A percentile compares a stretch with the other conserved stretches of the same genome.
These are phyloP conservation scores for Talaromyces sp. DNA, from an alignment of 2,329 filamentous ascomycete genomes.

Conservation along the genomic window DNA sequence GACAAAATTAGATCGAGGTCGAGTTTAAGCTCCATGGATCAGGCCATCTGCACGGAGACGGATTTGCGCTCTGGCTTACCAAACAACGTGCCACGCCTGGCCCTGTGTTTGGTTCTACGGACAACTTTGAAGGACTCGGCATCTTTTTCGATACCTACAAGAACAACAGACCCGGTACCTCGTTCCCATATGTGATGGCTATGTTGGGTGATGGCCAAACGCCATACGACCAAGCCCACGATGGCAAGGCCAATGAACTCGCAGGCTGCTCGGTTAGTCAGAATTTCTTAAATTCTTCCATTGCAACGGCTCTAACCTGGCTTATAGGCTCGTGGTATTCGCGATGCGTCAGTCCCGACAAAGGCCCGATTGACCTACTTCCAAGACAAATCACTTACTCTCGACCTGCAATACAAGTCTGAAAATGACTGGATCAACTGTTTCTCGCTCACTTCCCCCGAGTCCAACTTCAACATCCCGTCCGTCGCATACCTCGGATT, in stretches of 20 bases:
- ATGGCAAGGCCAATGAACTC: constrained; percentile 88
- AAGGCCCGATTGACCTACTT: constrained; percentile 91
- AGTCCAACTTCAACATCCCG: constrained; percentile 71
- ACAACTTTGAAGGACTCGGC: constrained; percentile 89
- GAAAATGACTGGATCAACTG: constrained; percentile 85
- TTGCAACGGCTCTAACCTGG: background rate
- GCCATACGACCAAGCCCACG: constrained; percentile 84
- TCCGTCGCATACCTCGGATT: constrained; percentile 61
- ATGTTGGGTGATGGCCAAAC: constrained; percentile 93
- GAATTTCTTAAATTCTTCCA: constrained; percentile 18
- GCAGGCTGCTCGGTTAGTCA: constrained; percentile 75
- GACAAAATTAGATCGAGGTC: constrained; percentile 62
- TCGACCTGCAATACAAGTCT: constrained; percentile 91
- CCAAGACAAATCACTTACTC: constrained; percentile 83
- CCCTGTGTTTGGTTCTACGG: constrained; percentile 78
- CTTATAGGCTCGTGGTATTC: constrained; percentile 70
- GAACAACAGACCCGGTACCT: constrained; percentile 92
- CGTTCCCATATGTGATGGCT: constrained; percentile 97
- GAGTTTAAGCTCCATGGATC: constrained; percentile 92
- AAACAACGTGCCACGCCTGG: constrained; percentile 79
- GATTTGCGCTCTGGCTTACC: constrained; percentile 96
- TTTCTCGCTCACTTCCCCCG: constrained; percentile 64
- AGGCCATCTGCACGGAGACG: constrained; percentile 88
- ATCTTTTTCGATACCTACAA: constrained; percentile 99
- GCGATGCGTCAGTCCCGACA: constrained; percentile 72